A percentile compares a stretch with the other conserved stretches of the same genome.
These are phyloP conservation scores for Cordyceps cateniannulata DNA, from an alignment of 2,329 filamentous ascomycete species.

Conservation along the genomic window DNA sequence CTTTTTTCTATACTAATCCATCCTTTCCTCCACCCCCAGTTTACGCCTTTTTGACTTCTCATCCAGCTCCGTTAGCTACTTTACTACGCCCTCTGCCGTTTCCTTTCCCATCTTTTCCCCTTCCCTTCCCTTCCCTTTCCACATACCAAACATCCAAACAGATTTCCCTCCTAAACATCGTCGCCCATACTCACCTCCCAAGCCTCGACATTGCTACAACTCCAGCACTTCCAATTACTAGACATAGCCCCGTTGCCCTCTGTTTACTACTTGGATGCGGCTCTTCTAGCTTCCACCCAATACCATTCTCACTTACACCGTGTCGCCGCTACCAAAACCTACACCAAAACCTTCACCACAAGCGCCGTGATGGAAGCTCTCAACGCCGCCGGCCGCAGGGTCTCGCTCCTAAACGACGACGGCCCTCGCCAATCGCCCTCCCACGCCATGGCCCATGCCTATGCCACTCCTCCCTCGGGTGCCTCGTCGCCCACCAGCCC, in stretches of 20 bases:
- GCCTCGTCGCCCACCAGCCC: conserved; percentile 48
- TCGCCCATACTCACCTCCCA: not conserved
- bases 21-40: conserved; percentile 4
- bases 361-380: conserved; percentile 41
- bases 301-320: not conserved
- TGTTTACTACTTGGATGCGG: not conserved
- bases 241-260: not conserved
- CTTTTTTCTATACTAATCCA: conserved; percentile 7
- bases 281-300: not conserved
- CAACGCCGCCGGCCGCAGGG: conserved; percentile 50
- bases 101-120: not conserved
- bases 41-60: not conserved
- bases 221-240: not conserved
- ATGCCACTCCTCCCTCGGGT: conserved; percentile 29
- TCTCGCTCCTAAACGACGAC: conserved; percentile 56
- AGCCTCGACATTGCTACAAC: not conserved
- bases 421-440: conserved; percentile 30
- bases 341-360: not conserved
- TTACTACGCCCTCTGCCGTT: conserved; percentile 3
- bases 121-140: not conserved
- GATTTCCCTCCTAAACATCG: not conserved
- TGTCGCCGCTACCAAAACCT: not conserved
- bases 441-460: conserved; percentile 27
- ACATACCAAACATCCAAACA: not conserved
- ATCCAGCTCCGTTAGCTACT: conserved; percentile 2